Conservation (phyloP, 495 filamentous ascomycete genomes). For the Cenococcum geophilum region DNA sequence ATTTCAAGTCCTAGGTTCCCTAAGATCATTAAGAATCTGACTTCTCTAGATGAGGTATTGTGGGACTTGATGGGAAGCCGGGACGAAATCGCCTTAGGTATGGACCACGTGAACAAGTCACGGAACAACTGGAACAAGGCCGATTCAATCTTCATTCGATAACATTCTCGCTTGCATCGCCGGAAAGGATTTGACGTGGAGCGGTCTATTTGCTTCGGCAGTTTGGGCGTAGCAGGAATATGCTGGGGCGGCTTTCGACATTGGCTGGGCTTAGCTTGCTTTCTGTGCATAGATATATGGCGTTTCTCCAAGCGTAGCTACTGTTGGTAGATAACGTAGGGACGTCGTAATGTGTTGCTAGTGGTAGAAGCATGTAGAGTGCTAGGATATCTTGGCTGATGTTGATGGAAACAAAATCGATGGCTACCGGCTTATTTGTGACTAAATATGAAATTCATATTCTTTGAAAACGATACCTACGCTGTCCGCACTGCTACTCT, state of each 20-base stretch:
- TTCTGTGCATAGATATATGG: constrained; percentile 10
- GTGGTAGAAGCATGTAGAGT: neutral
- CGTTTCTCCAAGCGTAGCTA: constrained; percentile 7
- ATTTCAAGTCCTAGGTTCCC: neutral
- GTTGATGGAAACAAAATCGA: neutral
- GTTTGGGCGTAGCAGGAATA: constrained; percentile 6
- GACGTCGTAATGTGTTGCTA: neutral
- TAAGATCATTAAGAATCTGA: neutral
- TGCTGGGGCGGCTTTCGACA: neutral
- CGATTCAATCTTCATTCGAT: constrained; percentile 64
- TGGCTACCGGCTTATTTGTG: neutral
- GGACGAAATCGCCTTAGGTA: constrained; percentile 70
- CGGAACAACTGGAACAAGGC: constrained; percentile 52
- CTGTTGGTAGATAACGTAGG: constrained; percentile 2
- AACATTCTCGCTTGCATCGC: constrained; percentile 1
- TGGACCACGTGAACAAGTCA: constrained; percentile 83
- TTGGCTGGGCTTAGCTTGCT: constrained; percentile 2
- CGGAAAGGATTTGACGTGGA: neutral
- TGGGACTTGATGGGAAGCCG: constrained; percentile 59
- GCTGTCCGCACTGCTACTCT: neutral
- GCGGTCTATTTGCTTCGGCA: neutral
- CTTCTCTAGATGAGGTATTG: constrained; percentile 61
- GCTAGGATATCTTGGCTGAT: neutral
- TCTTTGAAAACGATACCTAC: neutral
- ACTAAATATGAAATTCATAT: neutral